Base-by-base conservation (phyloP, 2,329 filamentous ascomycete species). In the Westerdykella sp. region DNA sequence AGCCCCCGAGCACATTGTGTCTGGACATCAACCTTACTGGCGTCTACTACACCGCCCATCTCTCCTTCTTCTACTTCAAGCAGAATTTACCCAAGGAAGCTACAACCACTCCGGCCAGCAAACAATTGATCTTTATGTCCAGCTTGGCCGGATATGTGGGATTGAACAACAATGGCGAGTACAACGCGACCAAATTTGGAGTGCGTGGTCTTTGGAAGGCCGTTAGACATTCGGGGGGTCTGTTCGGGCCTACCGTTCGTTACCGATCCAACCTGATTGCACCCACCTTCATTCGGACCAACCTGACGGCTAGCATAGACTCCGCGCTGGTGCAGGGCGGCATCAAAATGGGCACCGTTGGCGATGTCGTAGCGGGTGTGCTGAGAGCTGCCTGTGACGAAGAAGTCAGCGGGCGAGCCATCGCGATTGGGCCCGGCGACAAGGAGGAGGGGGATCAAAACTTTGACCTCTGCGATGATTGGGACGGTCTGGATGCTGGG, bases 11-110 rank as follows among this genome's bases (percentile, higher is more conserved):
- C 44, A 46, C 46, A 5, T 14, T 14, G n/a, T 18, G n/a, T 11
- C 21, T 65, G 15, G 54, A 65, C 32, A 51, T 60, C 5, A 61
- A 60, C 37, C 40, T 62, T 6, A 53, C 42, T 3, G 63, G 55
- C 5, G 43, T 54, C 6, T 62, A 53, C 43, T 57, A 59, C 43
- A 54, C 53, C 9, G 45, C 54, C 11, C 50, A 58, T 31, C 55
- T 66, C 10, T 59, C 63, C 1, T 42, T 63, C 1, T 65, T 69
- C 49, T 65, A 70, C 48, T 47, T 49, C 42, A 40, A 43, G 18
- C 14, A 44, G 36, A 40, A 42, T 13, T 13, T 35, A 5, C 32
- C 10, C 16, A 14, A 14, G n/a, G n/a, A 18, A 5, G 16, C 36
- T n/a, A 41, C 32, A 7, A 2, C 13, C n/a, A 25, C 22, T 10